Conservation (phyloP, 2,329 filamentous ascomycete species). For the Alternaria arborescens region DNA sequence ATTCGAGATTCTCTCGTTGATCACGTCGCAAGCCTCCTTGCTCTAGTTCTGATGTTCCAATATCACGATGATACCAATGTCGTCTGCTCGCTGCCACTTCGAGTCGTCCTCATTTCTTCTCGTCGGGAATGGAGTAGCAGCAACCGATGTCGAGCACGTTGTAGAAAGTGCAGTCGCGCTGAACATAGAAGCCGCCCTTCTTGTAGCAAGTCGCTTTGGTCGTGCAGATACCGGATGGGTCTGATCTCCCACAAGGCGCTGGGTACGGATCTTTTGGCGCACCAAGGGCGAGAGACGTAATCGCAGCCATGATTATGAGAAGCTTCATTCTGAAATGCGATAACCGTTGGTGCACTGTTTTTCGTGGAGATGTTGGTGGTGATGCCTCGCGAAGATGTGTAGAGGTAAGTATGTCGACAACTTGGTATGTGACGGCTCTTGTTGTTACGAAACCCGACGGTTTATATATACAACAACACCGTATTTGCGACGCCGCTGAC, state of each 20-base stretch:
- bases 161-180: conserved; percentile 43
- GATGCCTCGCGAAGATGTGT: background rate
- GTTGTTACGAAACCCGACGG: conserved; percentile 1
- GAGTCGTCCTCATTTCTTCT: conserved; percentile 15
- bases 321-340: conserved; percentile 23
- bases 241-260: conserved; percentile 39
- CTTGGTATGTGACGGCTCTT: background rate
- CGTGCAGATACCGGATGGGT: conserved; percentile 40
- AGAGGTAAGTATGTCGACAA: background rate
- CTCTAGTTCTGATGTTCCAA: background rate
- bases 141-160: conserved; percentile 42
- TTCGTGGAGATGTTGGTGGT: background rate
- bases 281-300: conserved; percentile 29
- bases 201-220: conserved; percentile 35
- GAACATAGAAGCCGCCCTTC: conserved; percentile 41
- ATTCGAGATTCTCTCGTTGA: background rate
- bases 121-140: conserved; percentile 38
- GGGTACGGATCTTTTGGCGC: conserved; percentile 37
- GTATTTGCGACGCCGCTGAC: conserved; percentile 18
- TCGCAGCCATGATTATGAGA: conserved; percentile 19
- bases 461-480: conserved; percentile 20
- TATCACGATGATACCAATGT: background rate
- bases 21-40: background rate
- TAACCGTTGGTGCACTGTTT: background rate
- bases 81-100: background rate